These are phyloP conservation scores for Paecilomyces variotii DNA, from an alignment of 2,329 filamentous ascomycete species.

Conservation along the genomic window DNA sequence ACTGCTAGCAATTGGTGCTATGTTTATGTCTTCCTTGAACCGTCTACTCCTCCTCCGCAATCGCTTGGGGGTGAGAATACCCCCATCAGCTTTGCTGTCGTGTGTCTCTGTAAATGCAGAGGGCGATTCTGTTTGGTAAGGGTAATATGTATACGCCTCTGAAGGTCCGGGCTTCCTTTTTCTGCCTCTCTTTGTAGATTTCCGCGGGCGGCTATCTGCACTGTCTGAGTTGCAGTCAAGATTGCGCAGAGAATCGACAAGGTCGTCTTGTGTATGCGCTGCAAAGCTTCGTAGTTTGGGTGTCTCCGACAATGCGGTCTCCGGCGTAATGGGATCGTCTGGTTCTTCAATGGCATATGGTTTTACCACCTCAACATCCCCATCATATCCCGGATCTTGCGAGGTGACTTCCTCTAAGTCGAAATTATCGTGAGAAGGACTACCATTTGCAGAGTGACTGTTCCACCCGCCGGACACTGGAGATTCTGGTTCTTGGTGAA, in stretches of 20 bases:
- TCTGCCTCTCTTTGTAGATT: conserved; percentile 18
- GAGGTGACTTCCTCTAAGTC: conserved; percentile 17
- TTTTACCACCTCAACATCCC: conserved; percentile 22
- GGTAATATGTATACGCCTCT: neutral
- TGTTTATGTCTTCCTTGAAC: conserved; percentile 8
- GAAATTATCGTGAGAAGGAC: conserved; percentile 7
- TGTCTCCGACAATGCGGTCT: conserved; percentile 5
- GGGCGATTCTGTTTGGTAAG: conserved; percentile 1
- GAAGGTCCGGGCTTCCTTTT: conserved; percentile 26
- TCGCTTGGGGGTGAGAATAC: conserved; percentile 17
- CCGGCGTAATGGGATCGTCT: conserved; percentile 13
- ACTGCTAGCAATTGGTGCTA: conserved; percentile 1
- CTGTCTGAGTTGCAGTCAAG: conserved; percentile 21
- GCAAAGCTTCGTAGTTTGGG: conserved; percentile 15
- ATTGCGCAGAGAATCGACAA: conserved; percentile 25
- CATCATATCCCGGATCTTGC: conserved; percentile 23
- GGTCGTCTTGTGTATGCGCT: conserved; percentile 24
- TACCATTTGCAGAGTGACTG: neutral
- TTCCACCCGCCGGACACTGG: neutral
- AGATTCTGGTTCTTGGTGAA: neutral
- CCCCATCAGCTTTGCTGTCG: conserved; percentile 8
- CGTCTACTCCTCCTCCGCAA: conserved; percentile 16
- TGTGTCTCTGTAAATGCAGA: conserved; percentile 3
- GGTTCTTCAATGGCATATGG: conserved; percentile 35
- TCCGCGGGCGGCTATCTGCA: conserved; percentile 3